A percentile compares a stretch with the other conserved stretches of the same genome.
Conservation (phyloP, 805 yeast genomes). For the Naumovozyma baii region DNA sequence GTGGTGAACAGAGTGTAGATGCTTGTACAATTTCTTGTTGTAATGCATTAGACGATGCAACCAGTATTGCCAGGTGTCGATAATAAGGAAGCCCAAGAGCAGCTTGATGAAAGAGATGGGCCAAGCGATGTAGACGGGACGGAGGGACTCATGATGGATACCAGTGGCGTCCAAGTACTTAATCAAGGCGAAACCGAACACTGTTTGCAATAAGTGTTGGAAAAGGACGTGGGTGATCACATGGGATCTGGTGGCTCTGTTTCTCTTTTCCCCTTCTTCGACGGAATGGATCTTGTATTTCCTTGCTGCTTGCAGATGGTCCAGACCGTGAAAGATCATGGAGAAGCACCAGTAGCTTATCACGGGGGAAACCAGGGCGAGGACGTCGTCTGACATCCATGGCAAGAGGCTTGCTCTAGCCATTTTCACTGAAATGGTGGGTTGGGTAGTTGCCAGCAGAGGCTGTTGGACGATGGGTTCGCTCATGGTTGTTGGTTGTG, state of each 20-base stretch:
- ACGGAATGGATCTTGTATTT: conserved; percentile 85
- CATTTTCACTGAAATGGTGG: conserved; percentile 25
- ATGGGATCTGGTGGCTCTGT: conserved; percentile 58
- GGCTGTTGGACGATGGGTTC: not conserved
- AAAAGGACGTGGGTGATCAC: conserved; percentile 74
- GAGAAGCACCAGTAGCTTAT: conserved; percentile 79
- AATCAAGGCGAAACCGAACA: conserved; percentile 42
- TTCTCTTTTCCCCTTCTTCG: conserved; percentile 68
- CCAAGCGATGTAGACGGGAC: conserved; percentile 24
- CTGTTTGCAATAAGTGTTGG: conserved; percentile 78
- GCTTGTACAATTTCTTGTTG: conserved; percentile 63
- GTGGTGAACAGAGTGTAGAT: conserved; percentile 92
- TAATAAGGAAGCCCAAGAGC: conserved; percentile 52
- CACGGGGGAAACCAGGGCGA: conserved; percentile 69
- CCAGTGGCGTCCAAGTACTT: not conserved
- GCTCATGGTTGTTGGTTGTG: not conserved
- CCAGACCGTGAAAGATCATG: conserved; percentile 62
- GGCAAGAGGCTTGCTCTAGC: conserved; percentile 32
- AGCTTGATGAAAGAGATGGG: conserved; percentile 54
- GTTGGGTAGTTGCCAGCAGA: conserved; percentile 1
- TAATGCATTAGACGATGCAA: conserved; percentile 83
- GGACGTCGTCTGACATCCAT: conserved; percentile 59
- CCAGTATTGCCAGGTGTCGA: conserved; percentile 94
- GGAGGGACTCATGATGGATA: not conserved
- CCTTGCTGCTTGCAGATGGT: conserved; percentile 66